Base-by-base conservation (phyloP, 2,329 filamentous ascomycete species). In the Pseudopithomyces chartarum region DNA sequence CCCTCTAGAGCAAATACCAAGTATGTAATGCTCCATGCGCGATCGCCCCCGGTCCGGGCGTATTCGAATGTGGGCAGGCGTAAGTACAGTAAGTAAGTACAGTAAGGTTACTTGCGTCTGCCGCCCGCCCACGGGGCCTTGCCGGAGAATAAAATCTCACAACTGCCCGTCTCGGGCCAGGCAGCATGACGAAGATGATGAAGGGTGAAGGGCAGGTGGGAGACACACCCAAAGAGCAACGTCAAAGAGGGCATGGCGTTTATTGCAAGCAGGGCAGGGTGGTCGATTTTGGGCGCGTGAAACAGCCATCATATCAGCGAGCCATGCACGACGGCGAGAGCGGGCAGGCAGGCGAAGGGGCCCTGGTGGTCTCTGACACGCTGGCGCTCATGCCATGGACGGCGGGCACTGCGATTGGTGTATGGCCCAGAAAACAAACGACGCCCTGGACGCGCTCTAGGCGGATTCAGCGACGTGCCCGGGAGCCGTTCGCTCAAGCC, bases 361-460 rank as follows among this genome's bases (percentile, higher is more conserved):
- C 43, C 52, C 52, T 44, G 48, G 44, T 8, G 20, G 17, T 58
- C 52, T 57, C 63, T 69, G 67, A 70, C 66, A 61, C 60, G 57
- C 60, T 62, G 63, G 66, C 65, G 64, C 58, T 50, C 6, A 29
- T 42, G 38, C 45, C 33, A 19, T 22, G 23, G 19, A 20, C 6
- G 19, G 15, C 3, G n/a, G 36, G 26, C 38, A 13, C n/a, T 42
- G 33, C 20, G 20, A 50, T 50, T 50, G 34, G 52, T 23, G 10
- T 2, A 12, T 8, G 6, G 5, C 2, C 11, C 26, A 49, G 26
- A 29, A 8, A 55, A 49, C 52, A 34, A 46, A 39, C 29, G 15
- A 10, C 29, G 29, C 20, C 19, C 53, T 40, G 39, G 26, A 39
- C 39, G 39, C 22, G 11, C 10, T 47, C 51, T 47, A 32, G 51